A percentile compares a stretch with the other conserved stretches of the same genome.
These are phyloP conservation scores for Marasmius tenuissimus DNA, from an alignment of 1,284 basidiomycete species.

Conservation along the genomic window DNA sequence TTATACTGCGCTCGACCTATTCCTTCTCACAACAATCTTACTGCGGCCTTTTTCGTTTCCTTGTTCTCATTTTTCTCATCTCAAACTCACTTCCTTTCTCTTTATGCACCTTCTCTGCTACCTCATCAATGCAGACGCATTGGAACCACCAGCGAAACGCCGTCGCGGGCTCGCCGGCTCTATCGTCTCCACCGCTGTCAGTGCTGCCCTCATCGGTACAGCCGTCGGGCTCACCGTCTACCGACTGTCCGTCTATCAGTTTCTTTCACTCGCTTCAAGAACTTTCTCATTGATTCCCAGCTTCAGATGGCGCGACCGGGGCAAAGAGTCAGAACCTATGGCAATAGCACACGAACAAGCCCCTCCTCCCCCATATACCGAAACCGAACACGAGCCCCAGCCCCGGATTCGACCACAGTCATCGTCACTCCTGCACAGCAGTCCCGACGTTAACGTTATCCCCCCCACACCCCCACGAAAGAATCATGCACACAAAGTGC, in stretches of 20 bases:
- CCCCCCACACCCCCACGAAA: conserved; percentile 24
- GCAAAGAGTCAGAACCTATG: conserved; percentile 41
- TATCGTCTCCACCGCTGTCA: conserved; percentile 76
- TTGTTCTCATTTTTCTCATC: conserved; percentile 17
- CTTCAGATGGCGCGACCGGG: conserved; percentile 65
- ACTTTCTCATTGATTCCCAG: conserved; percentile 5
- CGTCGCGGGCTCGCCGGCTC: conserved; percentile 73
- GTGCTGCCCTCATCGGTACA: conserved; percentile 77
- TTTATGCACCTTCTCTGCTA: conserved; percentile 19
- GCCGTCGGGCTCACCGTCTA: conserved; percentile 82
- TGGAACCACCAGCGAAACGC: conserved; percentile 45
- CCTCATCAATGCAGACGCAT: conserved; percentile 21
- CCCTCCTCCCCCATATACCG: conserved; percentile 12
- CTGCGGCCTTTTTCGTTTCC: conserved; percentile 15
- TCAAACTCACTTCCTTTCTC: conserved; percentile 11
- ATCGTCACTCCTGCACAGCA: neutral
- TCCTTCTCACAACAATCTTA: conserved; percentile 7
- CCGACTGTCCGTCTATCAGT: conserved; percentile 60
- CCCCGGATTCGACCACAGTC: conserved; percentile 1
- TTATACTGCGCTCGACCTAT: neutral
- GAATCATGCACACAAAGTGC: conserved; percentile 3
- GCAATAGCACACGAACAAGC: conserved; percentile 14
- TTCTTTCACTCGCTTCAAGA: conserved; percentile 2
- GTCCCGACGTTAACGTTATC: conserved; percentile 22
- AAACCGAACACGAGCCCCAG: neutral